Base-by-base conservation (phyloP, 2,329 filamentous ascomycete species). In the Aspergillus sclerotialis region DNA sequence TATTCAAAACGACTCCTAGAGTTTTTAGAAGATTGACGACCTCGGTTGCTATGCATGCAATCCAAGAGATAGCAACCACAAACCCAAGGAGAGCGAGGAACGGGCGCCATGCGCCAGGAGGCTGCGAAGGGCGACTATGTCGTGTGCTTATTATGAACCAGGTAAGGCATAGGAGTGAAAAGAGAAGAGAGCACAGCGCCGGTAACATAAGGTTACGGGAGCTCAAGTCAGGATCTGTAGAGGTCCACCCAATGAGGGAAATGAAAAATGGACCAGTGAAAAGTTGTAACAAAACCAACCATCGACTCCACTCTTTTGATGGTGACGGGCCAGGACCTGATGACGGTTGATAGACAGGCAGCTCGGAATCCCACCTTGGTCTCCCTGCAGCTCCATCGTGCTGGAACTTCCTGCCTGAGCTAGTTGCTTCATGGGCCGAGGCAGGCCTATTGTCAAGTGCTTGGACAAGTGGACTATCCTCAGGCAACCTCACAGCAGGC, bases 1-100 rank as follows among this genome's bases (percentile, higher is more conserved):
- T 98, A 52, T 84, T 82, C 36, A 94, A 68, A 32, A 98, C 86
- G 18, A 96, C 84, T 7, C 92, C 92, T 31, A 96, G 70, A 1
- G 92, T 84, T 64, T 98, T 96, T 44, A 98, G 73, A 5, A 95
- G 84, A 19, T 87, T 89, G 4, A 98, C 92, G 4, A 98, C 92
- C 66, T 98, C 90, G 23, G 87, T 86, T 2, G 92, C 90, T 48
- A 98, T 88, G 2, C 87, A 92, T 25, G 87, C 92, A 49, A 96
- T 95, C 92, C 93, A 98, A 15, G 86, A 84, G 37, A 96, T 92
- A 42, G 84, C 80, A 38, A 96, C 93, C 7, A 83, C 69, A 55
- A 98, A 98, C 5, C 93, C 92, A 23, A 93, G 68, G 52, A 94
- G 86, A 55, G 88, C 94, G 29, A 96, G 72, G 15, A 90, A 54